A percentile compares a stretch with the other conserved stretches of the same genome.
Conservation (phyloP, 2,329 filamentous ascomycete genomes). For the Paecilomyces sp. region DNA sequence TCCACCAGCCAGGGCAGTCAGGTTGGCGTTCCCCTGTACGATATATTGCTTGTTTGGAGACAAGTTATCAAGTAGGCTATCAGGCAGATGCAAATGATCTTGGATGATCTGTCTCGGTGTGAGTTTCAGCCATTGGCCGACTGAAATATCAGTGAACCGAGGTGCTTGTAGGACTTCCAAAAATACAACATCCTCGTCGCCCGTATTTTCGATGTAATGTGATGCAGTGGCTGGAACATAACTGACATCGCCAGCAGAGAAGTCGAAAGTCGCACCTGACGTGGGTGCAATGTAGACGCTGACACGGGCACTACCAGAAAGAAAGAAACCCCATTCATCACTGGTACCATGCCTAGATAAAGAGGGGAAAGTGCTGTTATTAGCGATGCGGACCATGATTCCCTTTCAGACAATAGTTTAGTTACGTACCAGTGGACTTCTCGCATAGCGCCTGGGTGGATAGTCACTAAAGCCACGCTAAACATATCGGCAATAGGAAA, state of each 20-base stretch:
- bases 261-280: conserved; percentile 51
- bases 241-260: conserved; percentile 52
- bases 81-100: conserved; percentile 40
- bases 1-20: not conserved
- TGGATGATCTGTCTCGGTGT: conserved; percentile 47
- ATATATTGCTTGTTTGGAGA: conserved; percentile 39
- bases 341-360: conserved; percentile 1
- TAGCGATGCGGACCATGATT: conserved; percentile 1
- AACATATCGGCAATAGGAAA: conserved; percentile 53
- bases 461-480: conserved; percentile 50
- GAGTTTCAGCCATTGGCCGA: conserved; percentile 33
- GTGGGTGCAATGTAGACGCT: conserved; percentile 49
- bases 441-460: conserved; percentile 57
- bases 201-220: conserved; percentile 58
- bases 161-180: conserved; percentile 52
- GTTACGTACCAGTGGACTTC: conserved; percentile 55
- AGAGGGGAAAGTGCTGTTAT: conserved; percentile 30
- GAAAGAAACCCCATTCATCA: conserved; percentile 57
- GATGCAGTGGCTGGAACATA: conserved; percentile 50
- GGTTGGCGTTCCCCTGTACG: conserved; percentile 30
- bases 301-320: conserved; percentile 49
- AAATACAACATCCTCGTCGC: conserved; percentile 50
- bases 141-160: conserved; percentile 36
- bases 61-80: conserved; percentile 27
- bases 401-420: too few relatives aligned